These are phyloP conservation scores for Hanseniaspora guilliermondii DNA, from an alignment of 805 yeast species.

Conservation along the genomic window DNA sequence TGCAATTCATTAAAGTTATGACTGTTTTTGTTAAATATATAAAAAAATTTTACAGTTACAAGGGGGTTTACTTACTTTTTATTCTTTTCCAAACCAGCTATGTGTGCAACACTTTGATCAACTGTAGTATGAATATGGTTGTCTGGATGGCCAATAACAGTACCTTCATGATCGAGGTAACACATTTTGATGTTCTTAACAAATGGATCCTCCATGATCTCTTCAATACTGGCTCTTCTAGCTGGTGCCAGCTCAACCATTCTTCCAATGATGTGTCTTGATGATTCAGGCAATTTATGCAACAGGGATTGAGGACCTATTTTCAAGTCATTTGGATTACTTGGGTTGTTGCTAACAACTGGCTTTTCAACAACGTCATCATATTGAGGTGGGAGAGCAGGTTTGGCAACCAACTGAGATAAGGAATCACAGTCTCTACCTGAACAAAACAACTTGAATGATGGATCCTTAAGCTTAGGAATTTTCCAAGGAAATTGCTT, in stretches of 20 bases:
- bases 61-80: constrained; percentile 33
- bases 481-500: constrained; percentile 92
- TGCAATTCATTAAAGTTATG: too few relatives aligned
- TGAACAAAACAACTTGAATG: constrained; percentile 71
- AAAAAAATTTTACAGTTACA: too few relatives aligned
- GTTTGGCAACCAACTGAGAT: constrained; percentile 44
- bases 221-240: constrained; percentile 69
- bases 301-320: constrained; percentile 63
- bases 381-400: constrained; percentile 38
- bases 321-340: constrained; percentile 47
- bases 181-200: constrained; percentile 55
- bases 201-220: constrained; percentile 65
- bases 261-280: constrained; percentile 52
- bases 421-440: constrained; percentile 57
- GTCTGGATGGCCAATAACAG: constrained; percentile 35
- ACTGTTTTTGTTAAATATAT: too few relatives aligned
- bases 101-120: constrained; percentile 89
- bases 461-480: constrained; percentile 67
- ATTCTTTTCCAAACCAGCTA: constrained; percentile 80
- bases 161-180: constrained; percentile 32
- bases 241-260: constrained; percentile 84
- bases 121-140: constrained; percentile 73
- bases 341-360: constrained; percentile 21
- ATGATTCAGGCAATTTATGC: constrained; percentile 57
- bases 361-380: constrained; percentile 18